A percentile compares a stretch with the other conserved stretches of the same genome.
Evolutionary conservation across 1,139 yeast genomes (phyloP).

Genomic region (Sugiyamaella japonica): DNA sequence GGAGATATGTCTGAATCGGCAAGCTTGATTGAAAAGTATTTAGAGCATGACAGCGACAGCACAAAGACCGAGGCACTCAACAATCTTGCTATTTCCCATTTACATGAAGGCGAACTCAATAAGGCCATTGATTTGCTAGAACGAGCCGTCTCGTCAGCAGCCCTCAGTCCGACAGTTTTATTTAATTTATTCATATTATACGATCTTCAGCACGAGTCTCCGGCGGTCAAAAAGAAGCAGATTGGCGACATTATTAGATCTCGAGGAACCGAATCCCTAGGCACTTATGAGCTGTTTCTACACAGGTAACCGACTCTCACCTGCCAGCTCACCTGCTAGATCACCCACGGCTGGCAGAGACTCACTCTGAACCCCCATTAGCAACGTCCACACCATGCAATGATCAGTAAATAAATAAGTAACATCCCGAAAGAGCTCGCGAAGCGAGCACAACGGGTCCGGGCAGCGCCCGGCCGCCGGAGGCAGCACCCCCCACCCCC

Average conservation of each 20-base stretch:
- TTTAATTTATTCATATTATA: conserved; percentile 35
- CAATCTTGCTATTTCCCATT: conserved; percentile 32
- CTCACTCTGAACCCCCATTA: neutral
- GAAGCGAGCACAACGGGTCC: too few species aligned
- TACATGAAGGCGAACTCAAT: conserved; percentile 46
- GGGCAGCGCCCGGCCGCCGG: too few species aligned
- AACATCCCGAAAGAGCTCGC: too few species aligned
- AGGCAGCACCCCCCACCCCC: too few species aligned
- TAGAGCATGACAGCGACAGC: neutral
- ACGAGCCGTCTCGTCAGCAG: conserved; percentile 27
- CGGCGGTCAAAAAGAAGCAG: conserved; percentile 17
- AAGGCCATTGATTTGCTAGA: conserved; percentile 46
- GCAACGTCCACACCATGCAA: too few species aligned
- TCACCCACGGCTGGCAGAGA: neutral
- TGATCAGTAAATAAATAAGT: neutral
- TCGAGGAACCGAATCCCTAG: conserved; percentile 13
- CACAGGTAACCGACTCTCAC: neutral
- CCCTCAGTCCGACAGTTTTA: conserved; percentile 28
- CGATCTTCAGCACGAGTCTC: conserved; percentile 32
- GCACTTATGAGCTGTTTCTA: conserved; percentile 11
- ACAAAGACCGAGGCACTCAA: conserved; percentile 21
- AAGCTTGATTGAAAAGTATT: conserved; percentile 6
- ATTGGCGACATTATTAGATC: conserved; percentile 3
- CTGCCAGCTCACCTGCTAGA: neutral
- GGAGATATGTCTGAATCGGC: conserved; percentile 32